Conservation (phyloP, 345 rosid genomes). For the Physaria fendleri region DNA sequence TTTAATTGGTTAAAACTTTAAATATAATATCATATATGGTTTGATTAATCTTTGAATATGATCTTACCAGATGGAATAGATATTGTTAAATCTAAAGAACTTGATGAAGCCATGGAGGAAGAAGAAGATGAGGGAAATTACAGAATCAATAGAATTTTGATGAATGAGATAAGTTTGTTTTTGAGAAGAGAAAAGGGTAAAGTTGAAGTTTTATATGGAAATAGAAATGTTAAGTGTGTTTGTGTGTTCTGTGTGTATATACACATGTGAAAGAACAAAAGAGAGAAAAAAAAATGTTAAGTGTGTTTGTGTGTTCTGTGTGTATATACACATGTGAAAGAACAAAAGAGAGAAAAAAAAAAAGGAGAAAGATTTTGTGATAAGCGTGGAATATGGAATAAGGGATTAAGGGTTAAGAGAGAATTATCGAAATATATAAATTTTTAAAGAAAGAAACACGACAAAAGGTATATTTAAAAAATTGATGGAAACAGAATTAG, state of each 20-base stretch:
- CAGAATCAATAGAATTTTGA: slow-evolving; percentile 15
- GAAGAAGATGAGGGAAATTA: background rate
- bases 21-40: background rate
- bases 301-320: slow-evolving; percentile 13
- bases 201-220: slow-evolving; percentile 28
- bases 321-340: slow-evolving; percentile 21
- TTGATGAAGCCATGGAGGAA: slow-evolving; percentile 28
- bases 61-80: slow-evolving; percentile 60
- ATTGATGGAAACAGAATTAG: background rate
- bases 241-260: slow-evolving; percentile 12
- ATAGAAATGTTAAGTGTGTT: slow-evolving; percentile 24
- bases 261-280: slow-evolving; percentile 22
- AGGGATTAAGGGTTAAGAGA: slow-evolving; percentile 15
- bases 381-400: slow-evolving; percentile 27
- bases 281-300: slow-evolving; percentile 3
- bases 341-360: slow-evolving; percentile 8
- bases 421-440: background rate
- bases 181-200: slow-evolving; percentile 27
- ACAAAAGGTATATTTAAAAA: background rate
- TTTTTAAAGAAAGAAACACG: background rate
- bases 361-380: slow-evolving; percentile 22
- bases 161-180: slow-evolving; percentile 12
- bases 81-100: slow-evolving; percentile 65
- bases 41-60: background rate
- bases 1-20: background rate